Evolutionary conservation across 2,329 filamentous ascomycete genomes (phyloP), one percentile per base, ranked within the genome.

Genomic region (Magnaporthales sp.): DNA sequence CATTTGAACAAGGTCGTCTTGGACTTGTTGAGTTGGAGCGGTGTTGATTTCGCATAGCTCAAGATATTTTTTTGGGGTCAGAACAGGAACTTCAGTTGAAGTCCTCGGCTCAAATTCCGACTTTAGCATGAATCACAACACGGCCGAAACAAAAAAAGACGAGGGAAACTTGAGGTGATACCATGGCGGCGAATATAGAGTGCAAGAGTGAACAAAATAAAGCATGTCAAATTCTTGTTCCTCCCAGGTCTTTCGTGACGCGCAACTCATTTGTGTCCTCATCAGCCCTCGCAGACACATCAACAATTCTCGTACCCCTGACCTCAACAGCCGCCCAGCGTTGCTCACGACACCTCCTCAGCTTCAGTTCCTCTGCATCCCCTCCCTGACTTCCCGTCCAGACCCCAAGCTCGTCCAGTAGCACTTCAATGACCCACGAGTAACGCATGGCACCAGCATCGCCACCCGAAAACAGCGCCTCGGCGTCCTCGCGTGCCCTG

Each of bases 281-380:
- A 4, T n/a, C 62, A 8, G 62, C 31, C 31, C n/a, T 22, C 15
- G 15, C 38, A 68, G 83, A 78, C 3, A 76, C 78, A 70, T 79
- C 73, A 22, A 78, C 75, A 32, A 77, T 76, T 2, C 73, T 73
- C 10, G 72, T 73, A 2, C 68, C 68, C 7, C 72, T 70, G 11
- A 84, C 72, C 30, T 80, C 79, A 8, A 87, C 78, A 2, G 79
- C 78, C 0, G 76, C 79, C 85, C 85, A 88, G 58, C 80, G 77
- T 77, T 84, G 81, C 74, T 87, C 85, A 65, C 85, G 76, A 29
- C 68, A 71, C 3, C 74, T 76, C 67, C 75, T 77, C 24, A 60
- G 70, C 1, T 70, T 24, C 64, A 31, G 15, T 24, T 8, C 62
- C n/a, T n/a, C 68, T 62, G 67, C 66, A 46, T 67, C 67, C 66